Evolutionary conservation across 139 green algal genomes (phyloP), one percentile per base, ranked within the genome.

Genomic region (Ettlia oleoabundans): DNA sequence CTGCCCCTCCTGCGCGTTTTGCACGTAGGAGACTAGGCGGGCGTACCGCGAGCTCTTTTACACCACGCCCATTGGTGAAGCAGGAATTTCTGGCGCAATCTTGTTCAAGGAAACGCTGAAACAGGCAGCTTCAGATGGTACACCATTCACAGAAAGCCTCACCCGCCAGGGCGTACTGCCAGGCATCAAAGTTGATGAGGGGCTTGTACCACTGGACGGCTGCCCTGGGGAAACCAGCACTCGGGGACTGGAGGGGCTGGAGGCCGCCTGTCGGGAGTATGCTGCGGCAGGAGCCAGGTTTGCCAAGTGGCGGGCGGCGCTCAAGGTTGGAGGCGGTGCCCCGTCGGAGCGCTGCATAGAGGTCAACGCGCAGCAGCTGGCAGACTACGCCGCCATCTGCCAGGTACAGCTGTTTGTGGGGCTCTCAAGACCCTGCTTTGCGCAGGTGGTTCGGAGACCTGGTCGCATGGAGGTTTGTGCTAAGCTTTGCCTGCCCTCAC

Each of bases 41-140:
- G 69, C 75, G 3, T 97, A 97, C 78, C 77, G 94, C 0, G 88
- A 96, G 79, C 76, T 95, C 9, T 93, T 93, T 62, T 94, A 95
- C 78, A 93, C 90, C 1, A 85, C 88, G 4, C 88, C 90, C 65
- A 85, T 97, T 18, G 92, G 90, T 8, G 22, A 92, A 30, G 52
- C 73, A 21, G 91, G 92, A 67, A 89, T 95, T 32, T 89, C 80
- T 38, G 95, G 94, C 30, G 93, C 89, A 2, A 98, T 98, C 83
- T 72, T 99, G 82, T 99, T 95, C 90, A 94, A 98, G 85, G 97
- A 99, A 86, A 96, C 96, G 15, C 86, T 99, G 30, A 87, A 80
- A 22, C 94, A 98, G 85, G 69, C 33, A 6, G 83, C 84, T 13
- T 40, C 78, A 8, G 88, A 92, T 47, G 93, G 93, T 40, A 89